Evolutionary conservation across 345 rosid genomes (phyloP), one percentile per base, ranked within the genome.

Genomic region (Rhizophora mangle): DNA sequence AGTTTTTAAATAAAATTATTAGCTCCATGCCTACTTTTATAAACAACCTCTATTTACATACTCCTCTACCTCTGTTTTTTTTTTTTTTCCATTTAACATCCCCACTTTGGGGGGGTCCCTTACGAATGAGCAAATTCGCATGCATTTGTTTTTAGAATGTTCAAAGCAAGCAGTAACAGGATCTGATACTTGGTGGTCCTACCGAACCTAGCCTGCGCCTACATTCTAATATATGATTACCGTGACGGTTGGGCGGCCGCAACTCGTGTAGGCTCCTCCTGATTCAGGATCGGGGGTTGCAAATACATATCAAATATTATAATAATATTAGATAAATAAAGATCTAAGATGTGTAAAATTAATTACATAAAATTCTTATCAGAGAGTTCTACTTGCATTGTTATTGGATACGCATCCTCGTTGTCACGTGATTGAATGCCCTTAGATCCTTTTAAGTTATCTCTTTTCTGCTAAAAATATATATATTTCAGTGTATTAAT

Each of bases 381-480:
- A 20, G 60, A 43, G 43, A 64, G 65, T 16, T 4, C 26, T 59
- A n/a, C 32, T 62, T 59, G 62, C 72, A 67, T 37, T 47, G 56
- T 78, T 4, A 62, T 66, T 78, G 68, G 67, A 64, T 69, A 54
- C 49, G 51, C 62, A 30, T 36, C 11, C 37, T 69, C 69, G 10
- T 49, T 47, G 62, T 81, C 85, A 84, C 87, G 82, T 81, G 87
- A 77, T 55, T 29, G 24, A 54, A 68, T 62, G 49, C 31, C 60
- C 24, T 27, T 37, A 55, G 24, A 55, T 26, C 72, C 37, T 70
- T 72, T 69, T 57, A 31, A 24, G 24, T 0, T 24, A 24, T 24
- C 24, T 24, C 24, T 24, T 31, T 31, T 31, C 32, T 31, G 3
- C 5, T 31, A 24, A 24, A 24, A 0, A 24, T 24, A 24, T 24